Conservation (phyloP, 106 monocot genomes). For the Posidonia australis region DNA sequence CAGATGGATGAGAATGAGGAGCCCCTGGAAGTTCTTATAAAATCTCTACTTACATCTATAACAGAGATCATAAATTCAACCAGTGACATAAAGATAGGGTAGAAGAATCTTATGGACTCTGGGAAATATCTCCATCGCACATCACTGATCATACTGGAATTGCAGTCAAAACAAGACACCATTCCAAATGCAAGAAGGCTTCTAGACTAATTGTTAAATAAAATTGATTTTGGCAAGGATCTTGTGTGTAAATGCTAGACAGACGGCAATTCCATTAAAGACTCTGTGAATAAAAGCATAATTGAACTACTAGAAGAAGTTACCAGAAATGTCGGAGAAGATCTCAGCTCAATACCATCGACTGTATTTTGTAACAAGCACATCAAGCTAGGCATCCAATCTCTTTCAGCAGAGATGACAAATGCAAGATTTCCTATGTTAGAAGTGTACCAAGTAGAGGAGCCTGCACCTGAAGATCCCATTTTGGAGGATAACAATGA, state of each 20-base stretch:
- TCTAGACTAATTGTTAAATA: slow-evolving; percentile 21
- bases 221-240: too few relatives aligned
- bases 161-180: slow-evolving; percentile 14
- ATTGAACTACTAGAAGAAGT: slow-evolving; percentile 29
- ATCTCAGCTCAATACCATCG: slow-evolving; percentile 35
- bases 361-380: slow-evolving; percentile 20
- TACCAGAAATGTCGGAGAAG: slow-evolving; percentile 28
- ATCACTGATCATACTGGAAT: too few relatives aligned
- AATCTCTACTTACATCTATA: too few relatives aligned
- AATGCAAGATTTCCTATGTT: too few relatives aligned
- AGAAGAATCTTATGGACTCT: slow-evolving; percentile 31
- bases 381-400: slow-evolving; percentile 13
- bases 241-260: slow-evolving; percentile 26
- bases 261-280: neutral
- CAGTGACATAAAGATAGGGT: slow-evolving; percentile 8
- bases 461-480: slow-evolving; percentile 15
- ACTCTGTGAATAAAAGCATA: too few relatives aligned
- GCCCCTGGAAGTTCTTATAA: too few relatives aligned
- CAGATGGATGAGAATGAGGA: too few relatives aligned
- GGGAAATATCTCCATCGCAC: too few relatives aligned
- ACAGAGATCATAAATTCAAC: too few relatives aligned
- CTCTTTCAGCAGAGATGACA: too few relatives aligned
- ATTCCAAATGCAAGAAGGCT: slow-evolving; percentile 9
- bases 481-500: neutral
- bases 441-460: slow-evolving; percentile 47